phyloP scores from a whole-genome alignment of 2,329 filamentous ascomycete genomes.

The Hypoxylon sp. region DNA sequence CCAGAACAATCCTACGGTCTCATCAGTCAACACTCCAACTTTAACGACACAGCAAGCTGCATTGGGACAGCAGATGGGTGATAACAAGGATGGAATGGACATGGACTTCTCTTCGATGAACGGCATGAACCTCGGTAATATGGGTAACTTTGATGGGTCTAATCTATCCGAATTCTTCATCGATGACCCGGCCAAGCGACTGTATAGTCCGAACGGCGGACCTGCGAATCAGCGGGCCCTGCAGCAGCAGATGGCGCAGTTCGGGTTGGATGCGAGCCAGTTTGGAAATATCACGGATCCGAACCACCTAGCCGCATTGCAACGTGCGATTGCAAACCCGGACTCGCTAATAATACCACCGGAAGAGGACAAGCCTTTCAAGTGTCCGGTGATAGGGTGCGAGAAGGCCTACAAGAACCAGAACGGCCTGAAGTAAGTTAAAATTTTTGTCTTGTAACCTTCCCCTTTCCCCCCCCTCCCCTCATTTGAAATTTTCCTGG shows the following conservation, averaged over 20 bases:
- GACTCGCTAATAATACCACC: conserved; percentile 74
- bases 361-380: conserved; percentile 97
- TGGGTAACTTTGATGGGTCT: conserved; percentile 65
- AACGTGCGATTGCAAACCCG: conserved; percentile 59
- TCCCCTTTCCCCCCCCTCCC: not conserved
- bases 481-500: conserved; percentile 27
- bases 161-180: conserved; percentile 71
- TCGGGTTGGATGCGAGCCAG: conserved; percentile 80
- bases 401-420: conserved; percentile 99
- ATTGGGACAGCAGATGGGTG: conserved; percentile 71
- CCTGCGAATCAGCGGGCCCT: conserved; percentile 73
- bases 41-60: conserved; percentile 77
- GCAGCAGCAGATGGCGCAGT: conserved; percentile 75
- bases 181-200: conserved; percentile 92
- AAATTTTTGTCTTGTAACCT: conserved; percentile 12
- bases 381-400: conserved; percentile 96
- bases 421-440: conserved; percentile 90
- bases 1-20: conserved; percentile 94
- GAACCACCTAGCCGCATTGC: conserved; percentile 65
- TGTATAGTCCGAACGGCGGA: conserved; percentile 87
- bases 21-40: conserved; percentile 95
- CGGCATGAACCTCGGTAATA: conserved; percentile 69
- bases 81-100: conserved; percentile 77
- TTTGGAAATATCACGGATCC: conserved; percentile 82
- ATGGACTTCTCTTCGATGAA: conserved; percentile 76